A percentile compares a stretch with the other conserved stretches of the same genome.
Evolutionary conservation across 345 rosid genomes (phyloP).

Genomic region (Luvunga scandens): DNA sequence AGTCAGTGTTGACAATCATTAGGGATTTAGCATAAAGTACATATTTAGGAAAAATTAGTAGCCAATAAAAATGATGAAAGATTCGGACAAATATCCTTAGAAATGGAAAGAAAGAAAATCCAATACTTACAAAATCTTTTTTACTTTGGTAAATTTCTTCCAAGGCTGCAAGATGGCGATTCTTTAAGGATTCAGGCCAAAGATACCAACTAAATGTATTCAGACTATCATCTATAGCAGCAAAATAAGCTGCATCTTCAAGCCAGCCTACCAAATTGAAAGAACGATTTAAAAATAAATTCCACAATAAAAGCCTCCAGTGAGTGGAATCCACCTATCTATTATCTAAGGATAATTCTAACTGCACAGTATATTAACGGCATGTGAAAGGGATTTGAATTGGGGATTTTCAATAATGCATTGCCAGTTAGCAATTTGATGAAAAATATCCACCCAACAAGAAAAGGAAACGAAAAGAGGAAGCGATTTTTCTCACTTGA

Average conservation of each 20-base stretch:
- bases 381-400: background rate
- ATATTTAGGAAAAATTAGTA: background rate
- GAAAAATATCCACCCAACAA: background rate
- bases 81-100: slow-evolving; percentile 66
- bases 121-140: slow-evolving; percentile 71
- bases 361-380: background rate
- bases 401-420: background rate
- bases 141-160: slow-evolving; percentile 74
- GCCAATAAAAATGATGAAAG: slow-evolving; percentile 14
- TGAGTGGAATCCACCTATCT: background rate
- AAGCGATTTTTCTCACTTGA: slow-evolving; percentile 49
- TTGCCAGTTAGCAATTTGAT: no score
- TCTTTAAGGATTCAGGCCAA: slow-evolving; percentile 82
- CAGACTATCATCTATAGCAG: slow-evolving; percentile 69
- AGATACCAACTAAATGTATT: slow-evolving; percentile 73
- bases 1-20: slow-evolving; percentile 18
- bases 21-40: slow-evolving; percentile 5
- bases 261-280: slow-evolving; percentile 73
- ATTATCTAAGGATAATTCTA: slow-evolving; percentile 1
- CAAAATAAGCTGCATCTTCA: slow-evolving; percentile 94
- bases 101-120: background rate
- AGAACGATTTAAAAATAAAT: background rate
- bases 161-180: slow-evolving; percentile 82
- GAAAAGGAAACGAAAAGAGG: background rate
- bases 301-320: background rate